Evolutionary conservation across 176 grass and related monocot genomes (phyloP), one percentile per base, ranked within the genome.

Genomic region (Cenchrus fungigraminus): DNA sequence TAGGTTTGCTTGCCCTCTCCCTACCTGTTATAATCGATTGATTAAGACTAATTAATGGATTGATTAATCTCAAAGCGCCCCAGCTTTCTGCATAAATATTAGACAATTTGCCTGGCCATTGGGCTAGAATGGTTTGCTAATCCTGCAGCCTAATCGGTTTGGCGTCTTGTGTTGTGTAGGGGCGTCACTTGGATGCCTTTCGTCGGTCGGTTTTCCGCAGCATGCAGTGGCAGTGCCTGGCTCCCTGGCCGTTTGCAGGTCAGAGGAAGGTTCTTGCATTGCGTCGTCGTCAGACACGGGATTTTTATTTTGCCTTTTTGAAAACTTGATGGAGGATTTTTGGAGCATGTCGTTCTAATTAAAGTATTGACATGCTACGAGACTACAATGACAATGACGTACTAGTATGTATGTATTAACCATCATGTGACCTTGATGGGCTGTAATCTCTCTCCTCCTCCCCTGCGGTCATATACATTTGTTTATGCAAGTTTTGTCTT

Each of bases 211-310:
- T 46, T 40, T 40, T 11, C 22, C 32, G 15, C 12, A 58, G 47
- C 31, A 44, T 44, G 29, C 68, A 12, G 75, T n/a, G 56, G 57
- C 80, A 17, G 57, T 44, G 46, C 58, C 68, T 80, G 25, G 45
- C 78, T 40, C 31, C 29, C 50, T 74, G 15, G 70, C 70, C 58
- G 49, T 82, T 69, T 63, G 58, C 56, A 40, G 20, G 49, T 42
- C 55, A 65, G 72, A 47, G 20, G 83, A 86, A 86, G 88, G 79
- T 86, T 90, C 73, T 83, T 59, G 84, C 19, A 8, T 17, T 40
- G 37, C 52, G 13, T 54, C 52, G 3, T 15, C 65, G 73, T 59
- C 83, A 82, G 83, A 78, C 65, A 78, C 42, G 79, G 49, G 73
- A 66, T 65, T 37, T 40, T 40, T 40, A 2, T 37, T 37, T 40